Evolutionary conservation across 768 basidiomycete species (phyloP).

Genomic region (Suillus ampliporus): DNA sequence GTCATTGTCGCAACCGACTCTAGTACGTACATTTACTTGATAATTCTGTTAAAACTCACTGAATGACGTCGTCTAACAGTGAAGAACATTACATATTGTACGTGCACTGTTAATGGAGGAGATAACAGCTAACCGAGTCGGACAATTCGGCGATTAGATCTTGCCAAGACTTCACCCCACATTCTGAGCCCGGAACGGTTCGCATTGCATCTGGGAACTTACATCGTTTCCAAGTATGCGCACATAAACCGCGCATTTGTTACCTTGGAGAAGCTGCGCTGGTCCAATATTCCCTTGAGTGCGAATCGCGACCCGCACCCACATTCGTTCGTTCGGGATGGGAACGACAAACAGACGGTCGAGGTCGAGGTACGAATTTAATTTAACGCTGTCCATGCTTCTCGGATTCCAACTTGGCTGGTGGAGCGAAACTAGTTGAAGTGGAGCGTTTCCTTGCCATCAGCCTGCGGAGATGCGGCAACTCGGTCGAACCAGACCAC

Average conservation of each 20-base stretch:
- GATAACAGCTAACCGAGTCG: not conserved
- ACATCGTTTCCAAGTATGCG: constrained; percentile 80
- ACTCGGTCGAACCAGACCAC: constrained; percentile 1
- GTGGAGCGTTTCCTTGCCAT: constrained; percentile 15
- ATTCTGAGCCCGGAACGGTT: constrained; percentile 85
- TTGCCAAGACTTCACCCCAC: constrained; percentile 90
- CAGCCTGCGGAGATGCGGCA: constrained; percentile 12
- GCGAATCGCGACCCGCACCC: constrained; percentile 56
- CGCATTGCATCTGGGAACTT: constrained; percentile 84
- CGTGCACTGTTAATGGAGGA: constrained; percentile 16
- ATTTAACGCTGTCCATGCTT: not conserved
- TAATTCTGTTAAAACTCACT: not conserved
- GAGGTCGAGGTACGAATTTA: constrained; percentile 55
- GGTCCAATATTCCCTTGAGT: constrained; percentile 74
- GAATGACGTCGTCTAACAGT: constrained; percentile 42
- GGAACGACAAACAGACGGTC: constrained; percentile 83
- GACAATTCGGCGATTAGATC: constrained; percentile 46
- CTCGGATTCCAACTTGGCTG: not conserved
- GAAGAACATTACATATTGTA: constrained; percentile 73
- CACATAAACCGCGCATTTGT: constrained; percentile 77
- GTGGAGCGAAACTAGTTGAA: constrained; percentile 6
- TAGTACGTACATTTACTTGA: constrained; percentile 51
- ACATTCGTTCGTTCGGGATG: constrained; percentile 87
- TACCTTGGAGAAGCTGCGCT: constrained; percentile 79
- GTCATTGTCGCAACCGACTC: constrained; percentile 93